Conservation (phyloP, 129 eudicot genomes). For the Chrysanthemum seticuspe region DNA sequence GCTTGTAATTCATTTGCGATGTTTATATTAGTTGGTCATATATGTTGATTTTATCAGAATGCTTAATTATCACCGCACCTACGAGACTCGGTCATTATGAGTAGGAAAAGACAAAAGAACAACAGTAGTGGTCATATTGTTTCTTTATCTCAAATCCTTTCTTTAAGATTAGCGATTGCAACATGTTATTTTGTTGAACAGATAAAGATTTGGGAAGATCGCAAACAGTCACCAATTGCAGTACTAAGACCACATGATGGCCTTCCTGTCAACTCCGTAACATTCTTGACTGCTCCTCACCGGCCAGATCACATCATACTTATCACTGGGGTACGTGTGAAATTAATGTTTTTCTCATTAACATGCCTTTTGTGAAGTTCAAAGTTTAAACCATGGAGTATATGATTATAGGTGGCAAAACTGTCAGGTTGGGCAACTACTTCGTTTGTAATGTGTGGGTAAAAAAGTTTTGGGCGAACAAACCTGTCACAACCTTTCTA, state of each 20-base stretch:
- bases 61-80: not conserved
- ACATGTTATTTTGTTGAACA: conserved; percentile 28
- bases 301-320: conserved; percentile 94
- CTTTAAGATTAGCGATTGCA: not conserved
- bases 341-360: not conserved
- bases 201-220: conserved; percentile 57
- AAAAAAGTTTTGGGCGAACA: too few relatives aligned
- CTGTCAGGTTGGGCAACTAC: too few relatives aligned
- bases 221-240: conserved; percentile 5
- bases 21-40: not conserved
- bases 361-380: not conserved
- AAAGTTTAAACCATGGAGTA: not conserved
- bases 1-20: too few relatives aligned
- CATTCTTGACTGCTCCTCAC: conserved; percentile 60
- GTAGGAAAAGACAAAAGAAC: not conserved
- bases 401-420: too few relatives aligned
- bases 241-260: conserved; percentile 21
- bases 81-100: not conserved
- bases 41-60: not conserved
- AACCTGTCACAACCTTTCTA: too few relatives aligned
- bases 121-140: not conserved
- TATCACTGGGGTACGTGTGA: conserved; percentile 73
- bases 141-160: not conserved
- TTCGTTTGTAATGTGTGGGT: too few relatives aligned
- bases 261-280: conserved; percentile 17